A percentile compares a stretch with the other conserved stretches of the same genome.
These are phyloP conservation scores for Rickenella mellea DNA, from an alignment of 768 basidiomycete species.

Conservation along the genomic window DNA sequence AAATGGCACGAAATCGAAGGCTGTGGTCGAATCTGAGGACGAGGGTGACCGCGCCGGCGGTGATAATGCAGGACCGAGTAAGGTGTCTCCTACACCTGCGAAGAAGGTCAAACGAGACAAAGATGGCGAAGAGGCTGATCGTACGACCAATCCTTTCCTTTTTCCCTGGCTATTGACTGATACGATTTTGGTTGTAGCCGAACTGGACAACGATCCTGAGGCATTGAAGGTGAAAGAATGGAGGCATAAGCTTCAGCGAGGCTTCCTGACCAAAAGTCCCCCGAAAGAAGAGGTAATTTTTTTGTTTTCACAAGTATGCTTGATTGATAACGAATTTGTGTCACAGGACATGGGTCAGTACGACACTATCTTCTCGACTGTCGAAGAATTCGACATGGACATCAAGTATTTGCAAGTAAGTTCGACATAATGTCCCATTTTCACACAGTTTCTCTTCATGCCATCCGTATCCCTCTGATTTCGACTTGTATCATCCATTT, in stretches of 20 bases:
- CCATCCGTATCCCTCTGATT: neutral
- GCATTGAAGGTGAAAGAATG: conserved; percentile 77
- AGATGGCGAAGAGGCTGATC: conserved; percentile 50
- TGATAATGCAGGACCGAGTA: conserved; percentile 37
- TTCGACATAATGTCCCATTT: conserved; percentile 1
- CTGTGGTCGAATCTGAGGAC: conserved; percentile 60
- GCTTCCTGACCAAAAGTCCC: conserved; percentile 53
- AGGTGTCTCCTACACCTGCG: conserved; percentile 47
- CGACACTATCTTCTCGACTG: conserved; percentile 63
- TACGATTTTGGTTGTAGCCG: conserved; percentile 19
- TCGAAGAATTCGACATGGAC: conserved; percentile 74
- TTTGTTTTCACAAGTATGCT: conserved; percentile 2
- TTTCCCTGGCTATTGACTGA: neutral
- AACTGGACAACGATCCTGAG: conserved; percentile 46
- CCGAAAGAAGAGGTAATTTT: conserved; percentile 57
- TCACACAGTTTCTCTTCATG: neutral
- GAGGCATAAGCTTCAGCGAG: conserved; percentile 88
- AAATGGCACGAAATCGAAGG: conserved; percentile 53
- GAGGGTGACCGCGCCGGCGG: conserved; percentile 42
- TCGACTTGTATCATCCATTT: neutral
- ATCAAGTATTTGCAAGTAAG: conserved; percentile 62
- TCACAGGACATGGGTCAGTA: conserved; percentile 67
- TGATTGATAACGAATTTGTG: conserved; percentile 6
- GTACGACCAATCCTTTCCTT: conserved; percentile 25
- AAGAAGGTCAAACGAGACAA: conserved; percentile 58